Base-by-base conservation (phyloP, 352 stramenopile genomes). In the Phytophthora nicotianae region DNA sequence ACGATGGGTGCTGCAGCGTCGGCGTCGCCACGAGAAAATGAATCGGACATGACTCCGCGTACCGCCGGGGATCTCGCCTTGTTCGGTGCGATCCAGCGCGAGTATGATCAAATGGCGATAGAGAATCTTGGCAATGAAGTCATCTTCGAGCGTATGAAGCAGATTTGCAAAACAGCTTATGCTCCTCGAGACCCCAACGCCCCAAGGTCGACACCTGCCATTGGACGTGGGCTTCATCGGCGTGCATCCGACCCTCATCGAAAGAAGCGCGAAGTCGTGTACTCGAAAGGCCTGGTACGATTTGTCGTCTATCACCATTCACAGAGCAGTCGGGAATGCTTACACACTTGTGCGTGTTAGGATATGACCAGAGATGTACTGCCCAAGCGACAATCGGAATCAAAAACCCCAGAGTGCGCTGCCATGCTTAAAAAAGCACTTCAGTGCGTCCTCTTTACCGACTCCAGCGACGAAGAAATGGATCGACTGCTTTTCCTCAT, bases 401-500 rank as follows among this genome's bases (percentile, higher is more conserved):
- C 65, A 29, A 89, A 89, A 58, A 89, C 75, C 1, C 42, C 72
- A 5, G 78, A 86, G 48, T 78, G 71, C 19, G 60, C 68, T 13
- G 60, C 57, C 21, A 65, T 88, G 60, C 67, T 89, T 20, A 86
- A 89, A 63, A 65, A 65, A n/a, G 75, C 83, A 10, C 56, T 92
- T 13, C 74, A 89, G 42, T 75, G 70, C 1, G 74, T 89, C 32
- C 64, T 92, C 0, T 90, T 92, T 45, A 75, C 72, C 0, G 81
- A 76, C 35, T 89, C 81, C 16, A 89, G 67, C 27, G 74, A 90
- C 33, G 73, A 89, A 62, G 81, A 89, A 27, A 65, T 92, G 43
- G 81, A 92, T 51, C 82, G 83, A 32, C 74, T 89, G 2, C 60
- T 97, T 5, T 73, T 89, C 27, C 81, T 94, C 50, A 96, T 97